Evolutionary conservation across 331 rosid genomes (phyloP), one percentile per base, ranked within the genome.

Genomic region (Spiraea crenata): DNA sequence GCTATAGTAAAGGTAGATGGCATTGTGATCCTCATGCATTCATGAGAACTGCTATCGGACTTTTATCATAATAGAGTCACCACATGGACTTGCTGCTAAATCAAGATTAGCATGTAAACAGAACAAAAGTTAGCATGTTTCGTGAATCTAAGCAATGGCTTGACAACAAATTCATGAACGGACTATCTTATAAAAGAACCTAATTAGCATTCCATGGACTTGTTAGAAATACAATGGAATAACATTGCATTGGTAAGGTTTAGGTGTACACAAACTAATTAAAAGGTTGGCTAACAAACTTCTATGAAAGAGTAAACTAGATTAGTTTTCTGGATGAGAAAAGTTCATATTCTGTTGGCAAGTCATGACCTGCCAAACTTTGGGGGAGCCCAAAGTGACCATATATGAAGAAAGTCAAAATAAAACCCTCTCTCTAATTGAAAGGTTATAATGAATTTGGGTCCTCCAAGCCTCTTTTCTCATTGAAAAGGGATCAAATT

Each of bases 211-310:
- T 77, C 77, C 72, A 67, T 62, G 73, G 72, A 71, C 40, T 71
- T 66, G 58, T 60, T 63, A 77, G 62, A 60, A 54, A 19, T 39
- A 52, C 62, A 39, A 70, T 57, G 25, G 1, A 16, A 73, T 9
- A 39, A 65, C 67, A 72, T 73, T 80, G 68, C 73, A 73, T 82
- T 63, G 81, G 83, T 79, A 82, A 78, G 83, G 57, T 74, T 74
- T 88, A 69, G 89, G 81, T 73, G 48, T 50, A 68, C 81, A 79
- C 78, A 65, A 63, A 76, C 31, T 25, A 25, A 25, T 25, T 2
- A 25, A 63, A 73, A 75, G 78, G 81, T 85, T 55, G 92, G 85
- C 80, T 84, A 77, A 82, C 82, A 71, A 68, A 88, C 71, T 79
- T 75, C 39, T 1, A 59, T 40, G 20, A 60, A 67, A 59, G 76